phyloP scores from a whole-genome alignment of 2,329 filamentous ascomycete species.

The Penicillium crustosum region DNA sequence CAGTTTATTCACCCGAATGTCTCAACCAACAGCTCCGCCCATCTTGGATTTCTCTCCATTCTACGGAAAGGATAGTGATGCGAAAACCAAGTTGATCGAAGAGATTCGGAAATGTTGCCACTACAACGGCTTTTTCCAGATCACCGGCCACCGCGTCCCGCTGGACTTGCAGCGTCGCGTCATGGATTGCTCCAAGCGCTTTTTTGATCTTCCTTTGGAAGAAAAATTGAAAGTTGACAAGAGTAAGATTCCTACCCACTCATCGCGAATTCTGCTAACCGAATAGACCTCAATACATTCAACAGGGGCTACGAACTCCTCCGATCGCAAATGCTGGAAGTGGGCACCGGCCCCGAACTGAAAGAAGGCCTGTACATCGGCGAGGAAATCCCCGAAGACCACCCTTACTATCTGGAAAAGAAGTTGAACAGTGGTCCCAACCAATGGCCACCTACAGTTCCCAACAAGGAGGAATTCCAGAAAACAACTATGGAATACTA shows the following conservation, averaged over 20 bases:
- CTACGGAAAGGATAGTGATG: slow-evolving; percentile 30
- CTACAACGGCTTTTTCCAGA: slow-evolving; percentile 48
- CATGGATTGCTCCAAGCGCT: slow-evolving; percentile 41
- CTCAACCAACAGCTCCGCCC: slow-evolving; percentile 29
- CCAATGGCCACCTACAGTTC: slow-evolving; percentile 37
- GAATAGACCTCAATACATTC: slow-evolving; percentile 39
- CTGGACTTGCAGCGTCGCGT: slow-evolving; percentile 39
- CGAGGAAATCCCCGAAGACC: slow-evolving; percentile 41
- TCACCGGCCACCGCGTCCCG: slow-evolving; percentile 44
- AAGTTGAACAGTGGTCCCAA: slow-evolving; percentile 45
- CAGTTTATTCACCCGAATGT: slow-evolving; percentile 25
- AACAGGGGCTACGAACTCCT: slow-evolving; percentile 48
- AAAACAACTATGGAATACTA: slow-evolving; percentile 45
- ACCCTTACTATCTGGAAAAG: slow-evolving; percentile 41
- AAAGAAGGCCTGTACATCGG: slow-evolving; percentile 49
- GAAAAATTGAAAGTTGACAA: slow-evolving; percentile 43
- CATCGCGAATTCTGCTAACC: neutral
- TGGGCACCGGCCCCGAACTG: slow-evolving; percentile 44
- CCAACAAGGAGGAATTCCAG: slow-evolving; percentile 36
- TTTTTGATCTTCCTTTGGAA: slow-evolving; percentile 43
- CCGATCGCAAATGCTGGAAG: slow-evolving; percentile 45
- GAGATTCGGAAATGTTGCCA: slow-evolving; percentile 29
- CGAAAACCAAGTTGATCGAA: slow-evolving; percentile 31
- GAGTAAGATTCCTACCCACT: slow-evolving; percentile 21
- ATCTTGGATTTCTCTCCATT: slow-evolving; percentile 38